Evolutionary conservation across 805 yeast genomes (phyloP), one percentile per base, ranked within the genome.

Genomic region (Barnettozyma pratensis): DNA sequence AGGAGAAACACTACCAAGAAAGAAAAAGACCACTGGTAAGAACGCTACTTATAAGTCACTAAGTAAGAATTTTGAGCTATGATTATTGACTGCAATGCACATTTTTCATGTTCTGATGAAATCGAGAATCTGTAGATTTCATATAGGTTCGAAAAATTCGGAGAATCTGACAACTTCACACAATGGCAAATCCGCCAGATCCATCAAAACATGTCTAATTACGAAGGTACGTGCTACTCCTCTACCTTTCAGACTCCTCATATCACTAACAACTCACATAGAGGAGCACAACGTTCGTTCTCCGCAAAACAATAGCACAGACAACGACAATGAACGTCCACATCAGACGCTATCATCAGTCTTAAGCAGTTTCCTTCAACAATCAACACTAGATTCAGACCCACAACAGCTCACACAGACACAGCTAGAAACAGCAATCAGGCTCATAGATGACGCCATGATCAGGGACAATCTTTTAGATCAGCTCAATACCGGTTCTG

Each of bases 391-490:
- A 31, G 55, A 54, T 26, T 4, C 45, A 26, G 42, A 58, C 4
- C 43, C 37, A 45, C 44, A 32, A 14, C n/a, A 37, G 29, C 4
- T n/a, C 41, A 25, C 45, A 32, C 44, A 29, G 36, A 37, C 54
- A 27, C 57, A 54, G 43, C 55, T 58, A 25, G 46, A 45, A 3
- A 44, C 45, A 6, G 64, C 64, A 0, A 39, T 54, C 19, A 47
- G 48, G 25, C 51, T 56, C 37, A 42, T 51, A 19, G 52, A 52
- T 37, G 57, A 48, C 48, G 41, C 54, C 35, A 46, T 59, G 42
- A 37, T 60, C 46, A 42, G 55, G 46, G 54, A 60, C 56, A 37
- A 66, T 28, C 58, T 46, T 25, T 56, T 66, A 7, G 59, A 60
- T 19, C 62, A 62, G 30, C 51, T 62, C 4, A 31, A 29, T 9